Conservation (phyloP, 2,329 filamentous ascomycete genomes). For the Colletotrichum musicola region DNA sequence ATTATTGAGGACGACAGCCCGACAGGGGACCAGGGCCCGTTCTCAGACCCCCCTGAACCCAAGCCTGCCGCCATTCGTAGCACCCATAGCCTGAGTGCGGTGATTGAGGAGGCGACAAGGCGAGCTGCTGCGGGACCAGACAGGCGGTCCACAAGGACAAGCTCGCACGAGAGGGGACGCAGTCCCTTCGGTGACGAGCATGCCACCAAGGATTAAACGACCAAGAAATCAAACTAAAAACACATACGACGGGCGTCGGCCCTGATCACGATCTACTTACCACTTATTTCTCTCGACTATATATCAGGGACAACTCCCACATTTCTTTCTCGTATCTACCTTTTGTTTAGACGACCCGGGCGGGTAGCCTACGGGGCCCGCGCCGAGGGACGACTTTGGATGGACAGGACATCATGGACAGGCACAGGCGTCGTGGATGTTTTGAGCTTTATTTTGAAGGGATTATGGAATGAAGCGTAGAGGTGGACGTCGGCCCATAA, state of each 20-base stretch:
- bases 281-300: slow-evolving; percentile 33
- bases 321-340: slow-evolving; percentile 39
- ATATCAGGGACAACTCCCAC: slow-evolving; percentile 37
- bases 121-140: slow-evolving; percentile 51
- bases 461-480: slow-evolving; percentile 32
- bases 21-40: slow-evolving; percentile 67
- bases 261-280: slow-evolving; percentile 35
- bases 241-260: slow-evolving; percentile 25
- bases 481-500: slow-evolving; percentile 28
- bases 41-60: slow-evolving; percentile 64
- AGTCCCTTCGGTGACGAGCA: slow-evolving; percentile 72
- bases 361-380: slow-evolving; percentile 35
- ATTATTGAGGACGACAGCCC: slow-evolving; percentile 63
- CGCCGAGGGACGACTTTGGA: slow-evolving; percentile 38
- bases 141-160: slow-evolving; percentile 43
- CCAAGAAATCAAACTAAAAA: slow-evolving; percentile 1
- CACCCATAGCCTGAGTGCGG: slow-evolving; percentile 64
- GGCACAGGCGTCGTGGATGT: slow-evolving; percentile 37
- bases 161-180: slow-evolving; percentile 47
- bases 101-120: slow-evolving; percentile 66
- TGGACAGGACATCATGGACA: slow-evolving; percentile 36
- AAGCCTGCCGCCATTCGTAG: slow-evolving; percentile 49
- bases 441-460: slow-evolving; percentile 33
- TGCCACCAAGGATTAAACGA: slow-evolving; percentile 62
- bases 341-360: slow-evolving; percentile 37